A percentile compares a stretch with the other conserved stretches of the same genome.
These are phyloP conservation scores for Echinochloa phyllopogon DNA, from an alignment of 176 grass and related monocot species.

Conservation along the genomic window DNA sequence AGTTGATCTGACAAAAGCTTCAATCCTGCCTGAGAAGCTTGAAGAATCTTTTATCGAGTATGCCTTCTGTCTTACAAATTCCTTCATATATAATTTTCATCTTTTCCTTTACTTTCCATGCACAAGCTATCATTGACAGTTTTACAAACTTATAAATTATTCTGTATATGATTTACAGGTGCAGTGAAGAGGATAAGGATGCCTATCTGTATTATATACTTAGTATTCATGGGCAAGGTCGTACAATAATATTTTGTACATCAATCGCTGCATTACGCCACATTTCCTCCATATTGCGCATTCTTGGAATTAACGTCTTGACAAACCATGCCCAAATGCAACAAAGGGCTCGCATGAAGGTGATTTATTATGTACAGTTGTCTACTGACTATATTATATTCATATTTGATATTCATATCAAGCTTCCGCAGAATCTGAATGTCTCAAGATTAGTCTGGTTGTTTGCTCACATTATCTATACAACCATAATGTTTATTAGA, in stretches of 20 bases:
- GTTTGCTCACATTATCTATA: neutral
- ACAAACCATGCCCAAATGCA: constrained; percentile 99
- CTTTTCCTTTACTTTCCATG: constrained; percentile 36
- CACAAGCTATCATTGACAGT: constrained; percentile 3
- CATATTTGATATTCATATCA: neutral
- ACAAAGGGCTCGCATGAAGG: constrained; percentile 98
- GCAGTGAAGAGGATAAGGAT: constrained; percentile 91
- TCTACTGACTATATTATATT: neutral
- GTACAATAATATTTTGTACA: constrained; percentile 92
- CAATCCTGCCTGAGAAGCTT: constrained; percentile 84
- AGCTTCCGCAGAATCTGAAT: constrained; percentile 26
- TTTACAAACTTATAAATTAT: constrained; percentile 15
- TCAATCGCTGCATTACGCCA: constrained; percentile 91
- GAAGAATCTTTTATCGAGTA: constrained; percentile 97
- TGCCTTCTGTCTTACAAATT: constrained; percentile 29
- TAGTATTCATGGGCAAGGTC: constrained; percentile 88
- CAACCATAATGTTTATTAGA: constrained; percentile 22
- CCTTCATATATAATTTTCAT: constrained; percentile 4
- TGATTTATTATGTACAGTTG: constrained; percentile 35
- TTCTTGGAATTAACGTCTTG: constrained; percentile 68
- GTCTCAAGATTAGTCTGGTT: neutral
- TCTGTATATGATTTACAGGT: constrained; percentile 59
- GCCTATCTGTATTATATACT: constrained; percentile 92
- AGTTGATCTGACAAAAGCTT: constrained; percentile 83
- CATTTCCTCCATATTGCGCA: constrained; percentile 71